Conservation (phyloP, 345 rosid species). For the Hypericum perforatum region DNA sequence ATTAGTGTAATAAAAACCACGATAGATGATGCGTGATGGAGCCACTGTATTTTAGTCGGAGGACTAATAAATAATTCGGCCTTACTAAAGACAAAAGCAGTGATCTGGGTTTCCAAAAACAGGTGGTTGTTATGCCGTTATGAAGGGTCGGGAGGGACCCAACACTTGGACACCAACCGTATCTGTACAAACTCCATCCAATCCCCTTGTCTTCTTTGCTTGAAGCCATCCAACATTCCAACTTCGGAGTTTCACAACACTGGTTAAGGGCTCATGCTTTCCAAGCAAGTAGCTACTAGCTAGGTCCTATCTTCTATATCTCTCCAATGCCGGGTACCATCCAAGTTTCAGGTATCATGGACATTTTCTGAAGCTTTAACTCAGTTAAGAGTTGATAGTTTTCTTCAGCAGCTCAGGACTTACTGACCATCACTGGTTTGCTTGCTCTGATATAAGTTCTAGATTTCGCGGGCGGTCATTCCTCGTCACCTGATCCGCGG, state of each 20-base stretch:
- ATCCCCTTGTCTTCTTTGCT: slow-evolving; percentile 8
- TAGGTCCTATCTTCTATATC: too few species aligned
- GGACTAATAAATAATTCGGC: too few species aligned
- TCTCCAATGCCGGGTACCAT: slow-evolving; percentile 81
- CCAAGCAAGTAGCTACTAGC: not conserved
- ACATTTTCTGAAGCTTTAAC: slow-evolving; percentile 6
- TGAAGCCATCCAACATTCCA: not conserved
- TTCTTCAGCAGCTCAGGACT: slow-evolving; percentile 4
- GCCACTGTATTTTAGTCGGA: too few species aligned
- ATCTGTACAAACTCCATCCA: slow-evolving; percentile 32
- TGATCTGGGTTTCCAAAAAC: slow-evolving; percentile 2
- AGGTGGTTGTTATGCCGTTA: slow-evolving; percentile 2
- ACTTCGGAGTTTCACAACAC: not conserved
- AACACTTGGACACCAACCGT: slow-evolving; percentile 36
- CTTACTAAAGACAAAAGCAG: slow-evolving; percentile 17
- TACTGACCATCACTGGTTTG: slow-evolving; percentile 2
- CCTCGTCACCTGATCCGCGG: slow-evolving; percentile 34
- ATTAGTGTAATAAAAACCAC: too few species aligned
- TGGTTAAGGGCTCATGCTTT: not conserved
- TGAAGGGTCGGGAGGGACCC: slow-evolving; percentile 30
- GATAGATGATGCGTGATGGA: too few species aligned
- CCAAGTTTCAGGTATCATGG: slow-evolving; percentile 62
- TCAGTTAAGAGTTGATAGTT: slow-evolving; percentile 14
- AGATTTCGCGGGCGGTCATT: slow-evolving; percentile 39
- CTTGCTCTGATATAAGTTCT: slow-evolving; percentile 33